Base-by-base conservation (phyloP, 306 rosid genomes). In the Pyrus betulifolia region DNA sequence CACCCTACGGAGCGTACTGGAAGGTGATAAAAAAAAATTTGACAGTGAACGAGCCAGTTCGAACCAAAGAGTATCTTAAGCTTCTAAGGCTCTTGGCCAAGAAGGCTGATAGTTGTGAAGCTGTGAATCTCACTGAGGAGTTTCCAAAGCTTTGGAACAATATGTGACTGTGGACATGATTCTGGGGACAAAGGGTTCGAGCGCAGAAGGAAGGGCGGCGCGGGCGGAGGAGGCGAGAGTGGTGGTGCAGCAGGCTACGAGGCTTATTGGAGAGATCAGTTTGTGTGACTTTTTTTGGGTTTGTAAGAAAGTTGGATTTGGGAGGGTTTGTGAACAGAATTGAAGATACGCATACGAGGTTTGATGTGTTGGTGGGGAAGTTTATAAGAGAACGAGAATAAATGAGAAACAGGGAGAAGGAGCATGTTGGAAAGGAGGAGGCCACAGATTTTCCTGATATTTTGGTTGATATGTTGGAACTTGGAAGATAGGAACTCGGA, bases 391-490 rank as follows among this genome's bases (percentile, higher is more conserved):
- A 85, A 30, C 64, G 85, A 5, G 74, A 72, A 38, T 82, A 85
- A 30, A 38, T 83, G 2, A 61, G 76, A 21, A 45, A 74, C 38
- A 85, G 8, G 55, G 83, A 80, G 17, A 55, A 5, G 11, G 66
- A 3, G 17, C 21, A 52, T 52, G 58, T 52, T 45, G 51, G 51
- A 45, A 27, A 22, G 27, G 14, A 58, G 28, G 81, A 76, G 11
- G 77, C 80, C 2, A 75, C 67, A 42, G 88, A 86, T 64, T 86
- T 86, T 72, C 86, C 86, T 22, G 92, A 84, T 44, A 80, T 84
- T 30, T 73, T 88, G 79, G 78, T 88, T 14, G 85, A 88, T 70
- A 74, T 74, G 11, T 21, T 76, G 49, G 84, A 82, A 33, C 38
- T 33, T 33, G 62, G 23, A 45, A 6, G 60, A 3, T 9, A 11